Evolutionary conservation across 208 protist genomes (phyloP).

Genomic region (Tritrichomonas foetus): DNA sequence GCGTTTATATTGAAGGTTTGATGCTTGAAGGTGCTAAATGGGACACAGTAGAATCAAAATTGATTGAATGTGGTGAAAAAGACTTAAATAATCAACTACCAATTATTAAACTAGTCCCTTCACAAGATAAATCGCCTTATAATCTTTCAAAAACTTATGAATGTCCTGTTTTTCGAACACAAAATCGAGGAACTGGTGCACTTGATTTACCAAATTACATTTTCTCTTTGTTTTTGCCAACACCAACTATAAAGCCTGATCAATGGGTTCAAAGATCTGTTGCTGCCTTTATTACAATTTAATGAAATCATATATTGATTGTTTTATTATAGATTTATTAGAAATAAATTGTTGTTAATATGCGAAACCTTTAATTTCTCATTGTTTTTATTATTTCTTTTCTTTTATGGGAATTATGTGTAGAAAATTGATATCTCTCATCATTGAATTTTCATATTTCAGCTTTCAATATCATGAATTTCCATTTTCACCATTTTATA

Average conservation of each 20-base stretch:
- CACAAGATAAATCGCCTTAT: slow-evolving; percentile 59
- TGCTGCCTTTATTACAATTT: background rate
- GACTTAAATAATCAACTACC: slow-evolving; percentile 87
- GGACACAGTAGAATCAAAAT: slow-evolving; percentile 69
- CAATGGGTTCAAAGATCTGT: slow-evolving; percentile 32
- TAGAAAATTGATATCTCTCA: too few species aligned
- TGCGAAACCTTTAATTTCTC: too few species aligned
- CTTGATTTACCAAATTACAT: slow-evolving; percentile 28
- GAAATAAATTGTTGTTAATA: too few species aligned
- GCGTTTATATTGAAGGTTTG: slow-evolving; percentile 89
- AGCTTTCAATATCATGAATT: too few species aligned
- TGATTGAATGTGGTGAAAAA: slow-evolving; percentile 87
- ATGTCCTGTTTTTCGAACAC: slow-evolving; percentile 16
- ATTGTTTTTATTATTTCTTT: too few species aligned
- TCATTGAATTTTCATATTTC: too few species aligned
- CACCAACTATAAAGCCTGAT: background rate
- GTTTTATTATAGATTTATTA: background rate
- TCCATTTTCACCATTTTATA: too few species aligned
- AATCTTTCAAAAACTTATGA: background rate
- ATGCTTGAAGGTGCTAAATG: slow-evolving; percentile 87
- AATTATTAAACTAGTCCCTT: slow-evolving; percentile 90
- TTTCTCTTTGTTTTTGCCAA: background rate
- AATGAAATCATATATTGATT: background rate
- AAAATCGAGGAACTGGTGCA: slow-evolving; percentile 27
- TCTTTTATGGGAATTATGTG: too few species aligned